Conservation (phyloP, 495 filamentous ascomycete species). For the Polyplosphaeria fusca region DNA sequence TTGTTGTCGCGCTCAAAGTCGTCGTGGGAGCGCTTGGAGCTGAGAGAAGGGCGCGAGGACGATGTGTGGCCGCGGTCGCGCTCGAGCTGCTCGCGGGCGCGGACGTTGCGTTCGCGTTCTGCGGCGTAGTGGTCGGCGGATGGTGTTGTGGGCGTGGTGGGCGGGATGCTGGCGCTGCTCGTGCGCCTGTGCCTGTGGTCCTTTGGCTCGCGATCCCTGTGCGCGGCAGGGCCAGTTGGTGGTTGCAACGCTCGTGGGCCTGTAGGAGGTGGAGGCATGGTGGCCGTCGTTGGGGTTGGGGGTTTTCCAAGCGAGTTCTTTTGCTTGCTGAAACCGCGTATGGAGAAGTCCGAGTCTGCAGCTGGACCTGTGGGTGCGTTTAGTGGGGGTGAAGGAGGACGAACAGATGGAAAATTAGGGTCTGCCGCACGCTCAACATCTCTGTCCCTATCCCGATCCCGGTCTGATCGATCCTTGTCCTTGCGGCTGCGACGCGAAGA, state of each 20-base stretch:
- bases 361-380: constrained; percentile 45
- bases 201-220: constrained; percentile 9
- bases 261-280: constrained; percentile 25
- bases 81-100: constrained; percentile 11
- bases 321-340: constrained; percentile 36
- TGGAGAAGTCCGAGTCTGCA: constrained; percentile 39
- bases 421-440: constrained; percentile 9
- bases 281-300: constrained; percentile 10
- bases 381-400: constrained; percentile 21
- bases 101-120: constrained; percentile 19
- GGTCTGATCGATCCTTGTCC: constrained; percentile 26
- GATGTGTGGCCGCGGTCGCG: constrained; percentile 1
- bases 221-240: constrained; percentile 33
- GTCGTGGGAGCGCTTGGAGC: constrained; percentile 15
- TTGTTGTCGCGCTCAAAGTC: constrained; percentile 4
- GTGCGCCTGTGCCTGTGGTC: neutral
- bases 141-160: neutral
- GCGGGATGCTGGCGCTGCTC: neutral
- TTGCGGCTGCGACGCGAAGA: constrained; percentile 45
- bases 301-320: neutral
- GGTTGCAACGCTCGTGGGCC: constrained; percentile 28
- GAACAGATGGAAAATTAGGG: neutral
- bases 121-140: constrained; percentile 19
- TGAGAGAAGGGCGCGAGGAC: neutral
- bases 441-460: constrained; percentile 29